phyloP scores from a whole-genome alignment of 2,329 filamentous ascomycete genomes.

The Colletotrichum sojae region DNA sequence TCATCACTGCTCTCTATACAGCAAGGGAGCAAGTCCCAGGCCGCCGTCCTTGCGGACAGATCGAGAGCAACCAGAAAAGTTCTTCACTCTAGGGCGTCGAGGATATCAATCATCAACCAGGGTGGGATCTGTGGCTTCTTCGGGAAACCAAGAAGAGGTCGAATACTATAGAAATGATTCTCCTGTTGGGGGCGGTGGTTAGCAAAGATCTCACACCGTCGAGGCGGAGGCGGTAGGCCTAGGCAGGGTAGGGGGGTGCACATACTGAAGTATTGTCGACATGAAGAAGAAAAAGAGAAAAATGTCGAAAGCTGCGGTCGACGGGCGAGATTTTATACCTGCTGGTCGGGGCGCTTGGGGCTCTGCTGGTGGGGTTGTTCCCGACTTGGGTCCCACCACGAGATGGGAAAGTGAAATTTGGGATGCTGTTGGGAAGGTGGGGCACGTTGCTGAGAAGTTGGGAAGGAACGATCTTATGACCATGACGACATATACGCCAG shows the following conservation, averaged over 20 bases:
- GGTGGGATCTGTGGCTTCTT: constrained; percentile 94
- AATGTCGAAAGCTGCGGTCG: constrained; percentile 49
- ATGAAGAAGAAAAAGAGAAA: constrained; percentile 66
- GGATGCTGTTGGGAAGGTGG: constrained; percentile 5
- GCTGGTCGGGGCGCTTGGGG: constrained; percentile 2
- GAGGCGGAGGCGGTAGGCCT: not conserved
- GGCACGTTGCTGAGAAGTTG: not conserved
- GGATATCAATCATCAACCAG: constrained; percentile 95
- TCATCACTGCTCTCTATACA: constrained; percentile 96
- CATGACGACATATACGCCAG: too few species aligned
- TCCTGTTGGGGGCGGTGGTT: constrained; percentile 57
- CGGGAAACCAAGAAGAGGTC: constrained; percentile 92
- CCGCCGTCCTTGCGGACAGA: constrained; percentile 75
- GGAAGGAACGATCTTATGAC: not conserved
- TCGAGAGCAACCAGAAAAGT: constrained; percentile 68
- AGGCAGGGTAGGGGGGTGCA: constrained; percentile 51
- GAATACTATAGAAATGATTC: constrained; percentile 99
- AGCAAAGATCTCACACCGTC: constrained; percentile 42
- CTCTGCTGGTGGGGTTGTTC: constrained; percentile 11
- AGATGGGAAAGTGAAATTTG: constrained; percentile 24
- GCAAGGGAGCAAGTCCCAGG: constrained; percentile 44
- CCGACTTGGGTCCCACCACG: not conserved
- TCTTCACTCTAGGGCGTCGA: constrained; percentile 92
- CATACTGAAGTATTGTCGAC: constrained; percentile 75
- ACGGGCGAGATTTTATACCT: constrained; percentile 57